phyloP scores from a whole-genome alignment of 371 early-diverging fungal species.

The Dipsacomyces acuminosporus region DNA sequence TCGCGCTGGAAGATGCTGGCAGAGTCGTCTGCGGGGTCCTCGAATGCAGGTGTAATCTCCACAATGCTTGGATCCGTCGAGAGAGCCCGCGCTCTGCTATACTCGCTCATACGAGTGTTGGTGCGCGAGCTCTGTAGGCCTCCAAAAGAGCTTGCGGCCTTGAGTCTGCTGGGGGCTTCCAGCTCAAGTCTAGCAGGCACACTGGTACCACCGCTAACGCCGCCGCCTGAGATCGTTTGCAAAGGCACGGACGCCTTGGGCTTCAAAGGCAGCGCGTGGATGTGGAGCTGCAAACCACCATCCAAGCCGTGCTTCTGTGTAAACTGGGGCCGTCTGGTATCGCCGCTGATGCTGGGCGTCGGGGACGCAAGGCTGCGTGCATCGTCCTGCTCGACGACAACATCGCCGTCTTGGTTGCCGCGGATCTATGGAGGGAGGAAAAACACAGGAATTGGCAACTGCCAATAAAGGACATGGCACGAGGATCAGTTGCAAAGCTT shows the following conservation, averaged over 20 bases:
- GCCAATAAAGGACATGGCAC: too few species aligned
- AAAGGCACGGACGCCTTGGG: constrained; percentile 4
- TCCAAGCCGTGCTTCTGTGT: constrained; percentile 20
- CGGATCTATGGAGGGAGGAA: constrained; percentile 22
- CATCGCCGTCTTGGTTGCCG: constrained; percentile 43
- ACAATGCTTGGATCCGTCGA: constrained; percentile 31
- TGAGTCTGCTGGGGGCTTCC: constrained; percentile 5
- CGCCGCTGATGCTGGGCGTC: constrained; percentile 17
- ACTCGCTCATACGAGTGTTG: constrained; percentile 35
- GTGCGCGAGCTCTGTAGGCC: constrained; percentile 15
- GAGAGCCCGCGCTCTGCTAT: constrained; percentile 17
- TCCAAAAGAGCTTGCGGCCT: constrained; percentile 7
- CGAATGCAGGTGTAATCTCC: constrained; percentile 40
- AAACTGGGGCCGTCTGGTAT: constrained; percentile 29
- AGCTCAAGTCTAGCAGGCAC: neutral
- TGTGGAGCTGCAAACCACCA: constrained; percentile 41
- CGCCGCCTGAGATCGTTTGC: constrained; percentile 10
- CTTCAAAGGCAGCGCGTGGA: constrained; percentile 29
- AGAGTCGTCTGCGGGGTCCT: constrained; percentile 10
- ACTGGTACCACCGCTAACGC: constrained; percentile 7
- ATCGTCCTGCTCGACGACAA: constrained; percentile 40
- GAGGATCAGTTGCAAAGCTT: too few species aligned
- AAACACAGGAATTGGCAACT: too few species aligned
- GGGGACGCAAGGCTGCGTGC: constrained; percentile 25
- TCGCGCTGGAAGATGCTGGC: constrained; percentile 11